These are phyloP conservation scores for Gamarada debralockiae DNA, from an alignment of 495 filamentous ascomycete genomes.

Conservation along the genomic window DNA sequence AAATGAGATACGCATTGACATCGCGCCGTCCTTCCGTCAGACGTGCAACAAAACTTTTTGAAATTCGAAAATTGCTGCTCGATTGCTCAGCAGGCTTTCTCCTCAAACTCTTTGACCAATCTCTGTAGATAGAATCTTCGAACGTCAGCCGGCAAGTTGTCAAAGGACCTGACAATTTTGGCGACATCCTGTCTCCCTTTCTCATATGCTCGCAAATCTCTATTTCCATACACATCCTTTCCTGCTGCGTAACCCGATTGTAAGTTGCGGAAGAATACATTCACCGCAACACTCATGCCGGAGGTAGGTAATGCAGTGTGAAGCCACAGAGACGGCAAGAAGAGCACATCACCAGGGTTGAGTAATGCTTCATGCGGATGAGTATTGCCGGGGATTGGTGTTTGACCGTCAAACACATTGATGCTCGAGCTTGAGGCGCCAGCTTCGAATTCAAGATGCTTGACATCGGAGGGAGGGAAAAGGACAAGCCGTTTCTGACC, in stretches of 20 bases:
- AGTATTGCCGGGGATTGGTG: constrained; percentile 45
- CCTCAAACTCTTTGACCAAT: constrained; percentile 64
- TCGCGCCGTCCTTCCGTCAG: neutral
- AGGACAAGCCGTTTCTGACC: constrained; percentile 70
- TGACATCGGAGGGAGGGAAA: constrained; percentile 74
- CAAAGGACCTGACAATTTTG: constrained; percentile 64
- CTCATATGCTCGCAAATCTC: constrained; percentile 81
- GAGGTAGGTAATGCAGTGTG: constrained; percentile 70
- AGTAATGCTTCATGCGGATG: constrained; percentile 65
- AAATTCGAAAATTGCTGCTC: neutral
- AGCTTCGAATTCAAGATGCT: constrained; percentile 62
- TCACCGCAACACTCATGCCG: constrained; percentile 65
- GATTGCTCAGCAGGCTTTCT: constrained; percentile 16
- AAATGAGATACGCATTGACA: neutral
- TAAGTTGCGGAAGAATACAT: constrained; percentile 79
- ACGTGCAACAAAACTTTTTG: neutral
- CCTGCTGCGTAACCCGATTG: constrained; percentile 67
- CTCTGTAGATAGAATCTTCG: constrained; percentile 72
- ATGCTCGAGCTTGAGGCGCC: constrained; percentile 75
- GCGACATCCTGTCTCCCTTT: constrained; percentile 70
- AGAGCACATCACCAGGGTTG: constrained; percentile 69
- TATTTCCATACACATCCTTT: constrained; percentile 82
- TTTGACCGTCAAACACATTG: constrained; percentile 56
- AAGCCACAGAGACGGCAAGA: constrained; percentile 77
- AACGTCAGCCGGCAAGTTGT: constrained; percentile 60